Base-by-base conservation (phyloP, 2,329 filamentous ascomycete genomes). In the Emericellopsis atlantica region DNA sequence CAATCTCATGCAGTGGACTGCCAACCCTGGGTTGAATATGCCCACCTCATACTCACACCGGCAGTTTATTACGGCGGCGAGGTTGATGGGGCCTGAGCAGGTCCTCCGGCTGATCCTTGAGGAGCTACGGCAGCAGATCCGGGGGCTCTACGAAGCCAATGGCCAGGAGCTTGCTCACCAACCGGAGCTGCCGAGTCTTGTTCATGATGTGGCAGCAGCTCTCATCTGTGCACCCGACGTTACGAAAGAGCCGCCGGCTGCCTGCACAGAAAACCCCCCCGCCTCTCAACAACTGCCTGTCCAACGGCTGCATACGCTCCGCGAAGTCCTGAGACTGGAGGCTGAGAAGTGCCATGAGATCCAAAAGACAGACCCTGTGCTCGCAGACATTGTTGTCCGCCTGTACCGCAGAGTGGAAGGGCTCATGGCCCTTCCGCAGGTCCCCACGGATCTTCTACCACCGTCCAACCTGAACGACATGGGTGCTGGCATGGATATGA, bases 31-130 rank as follows among this genome's bases (percentile, higher is more conserved):
- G 9, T 12, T 29, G 26, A 29, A 29, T 12, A 73, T 73, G 62
- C 76, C 75, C 2, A 69, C 82, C 0, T 69, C 72, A 10, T 90
- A 89, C 55, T 84, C 81, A 0, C 82, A 88, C 53, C 76, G 80
- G 5, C 79, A 84, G 47, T 62, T 87, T 3, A 69, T 84, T 8
- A 68, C 72, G 0, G 76, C 72, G 0, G 57, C 76, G 31, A 71
- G 73, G 42, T 64, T 84, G 26, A 60, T 83, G 1, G 82, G 82
- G 74, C 75, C 2, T 67, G 82, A 0, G 69, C 72, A 12, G 90
- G 89, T 54, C 84, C 81, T 0, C 82, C 87, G 52, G 74, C 73
- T 0, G 73, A 78, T 24, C 6, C 33, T 41, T 14, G 40, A 41
- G 34, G 40, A 41, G 18, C n/a, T 41, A 24, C 33, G 34, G 11